A percentile compares a stretch with the other conserved stretches of the same genome.
Evolutionary conservation across 1,284 basidiomycete genomes (phyloP).

Genomic region (Sutorius eximius): DNA sequence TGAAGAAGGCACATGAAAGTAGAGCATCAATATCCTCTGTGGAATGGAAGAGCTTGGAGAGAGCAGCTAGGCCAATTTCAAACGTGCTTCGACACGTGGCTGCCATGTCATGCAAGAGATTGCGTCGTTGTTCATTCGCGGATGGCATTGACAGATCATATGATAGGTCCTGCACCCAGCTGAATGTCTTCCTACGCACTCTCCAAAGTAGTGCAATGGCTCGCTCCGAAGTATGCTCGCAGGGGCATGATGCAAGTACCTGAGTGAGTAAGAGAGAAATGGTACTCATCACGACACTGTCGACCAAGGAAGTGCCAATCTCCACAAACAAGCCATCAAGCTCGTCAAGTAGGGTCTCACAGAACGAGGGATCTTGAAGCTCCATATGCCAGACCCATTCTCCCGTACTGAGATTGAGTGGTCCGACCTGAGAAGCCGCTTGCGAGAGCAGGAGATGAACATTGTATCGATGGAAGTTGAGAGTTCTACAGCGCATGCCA

Average conservation of each 20-base stretch:
- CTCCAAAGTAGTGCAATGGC: conserved; percentile 28
- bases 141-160: too few species aligned
- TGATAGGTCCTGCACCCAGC: conserved; percentile 39
- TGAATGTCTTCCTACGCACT: conserved; percentile 33
- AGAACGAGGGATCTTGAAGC: background rate
- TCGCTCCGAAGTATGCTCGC: conserved; percentile 1
- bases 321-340: background rate
- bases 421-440: background rate
- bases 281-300: conserved; percentile 35
- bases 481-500: background rate
- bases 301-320: conserved; percentile 24
- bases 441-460: background rate
- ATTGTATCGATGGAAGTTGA: background rate
- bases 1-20: conserved; percentile 36
- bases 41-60: conserved; percentile 12
- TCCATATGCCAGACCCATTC: background rate
- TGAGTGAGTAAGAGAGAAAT: conserved; percentile 36
- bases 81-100: conserved; percentile 42
- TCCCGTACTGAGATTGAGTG: background rate
- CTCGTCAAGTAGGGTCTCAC: background rate
- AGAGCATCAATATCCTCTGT: conserved; percentile 30
- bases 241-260: conserved; percentile 32
- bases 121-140: too few species aligned
- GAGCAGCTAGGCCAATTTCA: conserved; percentile 31
- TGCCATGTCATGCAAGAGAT: conserved; percentile 35